Evolutionary conservation across 306 rosid genomes (phyloP).

Genomic region (Abrus precatorius): DNA sequence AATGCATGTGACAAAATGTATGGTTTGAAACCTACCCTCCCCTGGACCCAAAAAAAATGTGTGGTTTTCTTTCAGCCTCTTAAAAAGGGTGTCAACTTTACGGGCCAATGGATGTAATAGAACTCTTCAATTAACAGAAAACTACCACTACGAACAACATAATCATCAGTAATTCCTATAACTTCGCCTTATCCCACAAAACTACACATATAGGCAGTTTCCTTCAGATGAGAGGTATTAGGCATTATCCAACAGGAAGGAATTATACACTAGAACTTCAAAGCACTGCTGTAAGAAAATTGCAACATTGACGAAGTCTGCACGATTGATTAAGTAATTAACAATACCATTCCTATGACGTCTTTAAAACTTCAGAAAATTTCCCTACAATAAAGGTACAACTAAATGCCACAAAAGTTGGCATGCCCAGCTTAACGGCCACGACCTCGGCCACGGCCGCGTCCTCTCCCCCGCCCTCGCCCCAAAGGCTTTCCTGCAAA

Average conservation of each 20-base stretch:
- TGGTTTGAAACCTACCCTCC: too few species aligned
- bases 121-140: background rate
- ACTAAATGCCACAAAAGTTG: constrained; percentile 54
- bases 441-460: constrained; percentile 90
- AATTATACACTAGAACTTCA: constrained; percentile 36
- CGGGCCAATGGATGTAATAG: background rate
- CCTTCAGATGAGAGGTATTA: background rate
- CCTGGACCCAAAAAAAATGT: too few species aligned
- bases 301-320: constrained; percentile 46
- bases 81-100: background rate
- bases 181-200: constrained; percentile 10
- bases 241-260: constrained; percentile 23
- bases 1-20: too few species aligned
- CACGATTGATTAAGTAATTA: constrained; percentile 19
- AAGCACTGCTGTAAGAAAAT: constrained; percentile 40
- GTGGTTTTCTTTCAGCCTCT: background rate
- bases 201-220: constrained; percentile 16
- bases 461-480: constrained; percentile 83
- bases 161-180: background rate
- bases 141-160: background rate
- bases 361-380: constrained; percentile 52
- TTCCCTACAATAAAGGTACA: constrained; percentile 63
- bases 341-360: constrained; percentile 43
- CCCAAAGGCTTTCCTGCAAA: constrained; percentile 86
- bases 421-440: constrained; percentile 59